Evolutionary conservation across 352 stramenopile species (phyloP).

Genomic region (Phytophthora ramorum): DNA sequence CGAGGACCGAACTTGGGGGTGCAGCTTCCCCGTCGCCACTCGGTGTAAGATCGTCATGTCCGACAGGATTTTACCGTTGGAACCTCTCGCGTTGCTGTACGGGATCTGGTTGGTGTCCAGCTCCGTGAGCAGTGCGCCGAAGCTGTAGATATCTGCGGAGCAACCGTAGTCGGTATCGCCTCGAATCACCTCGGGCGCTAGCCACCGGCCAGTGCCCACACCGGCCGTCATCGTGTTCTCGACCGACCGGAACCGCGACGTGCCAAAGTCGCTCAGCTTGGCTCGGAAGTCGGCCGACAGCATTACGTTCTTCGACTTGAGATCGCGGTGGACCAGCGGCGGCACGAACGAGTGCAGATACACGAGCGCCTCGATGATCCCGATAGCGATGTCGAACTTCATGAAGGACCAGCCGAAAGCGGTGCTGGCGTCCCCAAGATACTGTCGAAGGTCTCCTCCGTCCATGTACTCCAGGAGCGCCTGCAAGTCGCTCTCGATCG

Average conservation of each 20-base stretch:
- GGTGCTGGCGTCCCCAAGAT: conserved; percentile 15
- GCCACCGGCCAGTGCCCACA: conserved; percentile 62
- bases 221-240: conserved; percentile 47
- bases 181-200: conserved; percentile 59
- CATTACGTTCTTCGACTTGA: conserved; percentile 69
- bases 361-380: conserved; percentile 47
- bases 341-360: conserved; percentile 47
- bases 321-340: conserved; percentile 57
- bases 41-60: conserved; percentile 61
- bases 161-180: conserved; percentile 54
- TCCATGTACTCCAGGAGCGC: conserved; percentile 52
- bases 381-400: conserved; percentile 44
- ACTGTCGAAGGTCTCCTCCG: conserved; percentile 42
- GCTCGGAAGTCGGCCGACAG: conserved; percentile 30
- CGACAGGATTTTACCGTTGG: conserved; percentile 50
- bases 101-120: conserved; percentile 55
- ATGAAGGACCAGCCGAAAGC: conserved; percentile 26
- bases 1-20: conserved; percentile 18
- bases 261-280: conserved; percentile 42
- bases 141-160: conserved; percentile 65
- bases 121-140: conserved; percentile 51
- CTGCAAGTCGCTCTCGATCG: conserved; percentile 45
- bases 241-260: conserved; percentile 32
- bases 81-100: conserved; percentile 39
- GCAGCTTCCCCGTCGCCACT: conserved; percentile 49